Conservation (phyloP, 768 basidiomycete species). For the Boletus rufocinnamomeus region DNA sequence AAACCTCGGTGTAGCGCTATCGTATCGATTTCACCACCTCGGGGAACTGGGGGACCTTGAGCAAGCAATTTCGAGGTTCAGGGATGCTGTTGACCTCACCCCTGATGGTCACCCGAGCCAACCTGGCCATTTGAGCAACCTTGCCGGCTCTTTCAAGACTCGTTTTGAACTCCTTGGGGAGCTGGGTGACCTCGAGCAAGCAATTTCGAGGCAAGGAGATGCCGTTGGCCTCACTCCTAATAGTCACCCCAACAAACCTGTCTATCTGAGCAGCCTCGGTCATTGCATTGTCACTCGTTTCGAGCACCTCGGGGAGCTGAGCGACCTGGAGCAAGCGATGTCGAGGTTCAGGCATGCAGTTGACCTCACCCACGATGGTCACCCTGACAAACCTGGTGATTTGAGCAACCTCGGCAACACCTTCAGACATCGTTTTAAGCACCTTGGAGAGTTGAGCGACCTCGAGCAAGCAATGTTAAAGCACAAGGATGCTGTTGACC, state of each 20-base stretch:
- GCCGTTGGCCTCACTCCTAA: not conserved
- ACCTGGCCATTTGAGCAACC: not conserved
- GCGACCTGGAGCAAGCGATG: not conserved
- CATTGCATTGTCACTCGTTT: not conserved
- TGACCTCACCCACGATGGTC: not conserved
- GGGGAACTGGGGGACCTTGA: not conserved
- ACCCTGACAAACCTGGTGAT: not conserved
- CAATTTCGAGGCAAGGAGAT: not conserved
- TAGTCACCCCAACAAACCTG: not conserved
- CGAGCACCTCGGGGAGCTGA: not conserved
- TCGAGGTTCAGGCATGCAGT: not conserved
- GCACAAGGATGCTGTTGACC: not conserved
- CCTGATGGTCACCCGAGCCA: not conserved
- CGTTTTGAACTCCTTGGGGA: not conserved
- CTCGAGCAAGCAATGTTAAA: not conserved
- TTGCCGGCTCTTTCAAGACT: no score
- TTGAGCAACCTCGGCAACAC: not conserved
- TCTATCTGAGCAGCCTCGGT: not conserved
- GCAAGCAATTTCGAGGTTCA: not conserved
- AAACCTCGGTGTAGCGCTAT: slow-evolving; percentile 2
- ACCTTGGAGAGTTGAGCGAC: not conserved
- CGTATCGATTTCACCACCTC: not conserved
- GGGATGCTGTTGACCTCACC: not conserved
- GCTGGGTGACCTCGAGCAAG: not conserved
- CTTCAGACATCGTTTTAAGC: slow-evolving; percentile 1